A percentile compares a stretch with the other conserved stretches of the same genome.
phyloP scores from a whole-genome alignment of 1,139 yeast genomes.

The Candida sanyaensis region DNA sequence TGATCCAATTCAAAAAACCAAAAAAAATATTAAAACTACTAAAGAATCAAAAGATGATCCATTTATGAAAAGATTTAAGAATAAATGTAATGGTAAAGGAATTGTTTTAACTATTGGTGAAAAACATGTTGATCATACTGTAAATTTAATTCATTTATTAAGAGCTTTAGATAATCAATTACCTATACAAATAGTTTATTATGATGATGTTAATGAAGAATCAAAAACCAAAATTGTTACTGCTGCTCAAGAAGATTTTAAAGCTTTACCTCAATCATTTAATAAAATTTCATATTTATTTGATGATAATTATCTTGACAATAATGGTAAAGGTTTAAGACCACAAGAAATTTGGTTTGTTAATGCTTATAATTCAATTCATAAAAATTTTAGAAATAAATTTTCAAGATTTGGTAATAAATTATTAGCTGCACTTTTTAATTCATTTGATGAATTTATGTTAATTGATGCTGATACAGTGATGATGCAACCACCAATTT shows the following conservation, averaged over 20 bases:
- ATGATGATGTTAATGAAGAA: conserved; percentile 22
- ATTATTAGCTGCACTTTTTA: conserved; percentile 50
- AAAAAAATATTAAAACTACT: conserved; percentile 12
- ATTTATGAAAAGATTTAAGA: conserved; percentile 27
- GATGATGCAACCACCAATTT: conserved; percentile 35
- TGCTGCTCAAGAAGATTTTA: conserved; percentile 26
- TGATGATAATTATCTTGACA: conserved; percentile 23
- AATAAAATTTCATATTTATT: conserved; percentile 21
- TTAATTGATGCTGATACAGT: conserved; percentile 57
- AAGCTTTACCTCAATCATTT: conserved; percentile 26
- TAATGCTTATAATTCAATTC: conserved; percentile 36
- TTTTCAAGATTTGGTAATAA: conserved; percentile 49
- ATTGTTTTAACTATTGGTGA: conserved; percentile 41
- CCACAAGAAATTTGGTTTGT: conserved; percentile 47
- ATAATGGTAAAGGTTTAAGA: conserved; percentile 30
- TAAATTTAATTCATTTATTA: conserved; percentile 30
- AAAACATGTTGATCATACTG: conserved; percentile 26
- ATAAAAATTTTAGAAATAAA: conserved; percentile 23
- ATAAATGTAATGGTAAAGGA: conserved; percentile 33
- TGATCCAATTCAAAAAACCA: conserved; percentile 10
- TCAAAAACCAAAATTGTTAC: conserved; percentile 25
- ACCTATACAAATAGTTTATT: conserved; percentile 39
- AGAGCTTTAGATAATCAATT: conserved; percentile 30
- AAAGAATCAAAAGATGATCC: conserved; percentile 1
- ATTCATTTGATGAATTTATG: conserved; percentile 50